Evolutionary conservation across 2,329 filamentous ascomycete genomes (phyloP).

Genomic region (Neoscytalidium dimidiatum): DNA sequence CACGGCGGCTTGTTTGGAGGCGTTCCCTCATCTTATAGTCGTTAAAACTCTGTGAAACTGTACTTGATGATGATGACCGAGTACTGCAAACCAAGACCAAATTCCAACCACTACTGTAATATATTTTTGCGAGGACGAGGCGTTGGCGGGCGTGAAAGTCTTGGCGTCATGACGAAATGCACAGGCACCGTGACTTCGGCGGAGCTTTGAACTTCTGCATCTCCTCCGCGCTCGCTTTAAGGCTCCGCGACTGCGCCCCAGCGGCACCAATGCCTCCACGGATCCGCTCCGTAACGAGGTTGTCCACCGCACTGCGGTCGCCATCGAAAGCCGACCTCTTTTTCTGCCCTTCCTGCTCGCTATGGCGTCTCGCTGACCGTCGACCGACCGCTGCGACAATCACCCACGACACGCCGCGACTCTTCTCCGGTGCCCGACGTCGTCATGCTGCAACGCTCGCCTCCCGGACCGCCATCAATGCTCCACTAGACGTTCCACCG

Average conservation of each 20-base stretch:
- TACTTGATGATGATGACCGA: conserved; percentile 16
- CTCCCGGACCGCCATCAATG: conserved; percentile 57
- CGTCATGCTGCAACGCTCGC: conserved; percentile 45
- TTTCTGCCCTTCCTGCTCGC: conserved; percentile 29
- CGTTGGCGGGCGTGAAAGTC: neutral
- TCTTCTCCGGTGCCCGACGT: conserved; percentile 18
- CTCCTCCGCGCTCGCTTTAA: neutral
- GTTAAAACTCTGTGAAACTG: neutral
- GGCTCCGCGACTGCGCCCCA: conserved; percentile 1
- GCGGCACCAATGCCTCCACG: conserved; percentile 43
- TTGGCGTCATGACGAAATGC: conserved; percentile 21
- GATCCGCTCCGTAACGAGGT: conserved; percentile 38
- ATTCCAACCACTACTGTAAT: neutral
- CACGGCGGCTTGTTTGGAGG: neutral
- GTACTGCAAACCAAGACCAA: conserved; percentile 4
- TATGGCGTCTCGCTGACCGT: conserved; percentile 26
- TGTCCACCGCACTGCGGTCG: conserved; percentile 27
- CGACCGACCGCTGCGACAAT: neutral
- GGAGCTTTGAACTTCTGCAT: conserved; percentile 20
- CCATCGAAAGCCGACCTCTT: conserved; percentile 31
- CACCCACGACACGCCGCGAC: conserved; percentile 1
- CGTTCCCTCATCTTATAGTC: conserved; percentile 10
- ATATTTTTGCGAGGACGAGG: neutral
- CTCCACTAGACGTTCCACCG: conserved; percentile 54
- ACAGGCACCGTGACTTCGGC: neutral